Evolutionary conservation across 352 stramenopile species (phyloP), one percentile per base, ranked within the genome.

Genomic region (Globisporangium rhizosaccharum): DNA sequence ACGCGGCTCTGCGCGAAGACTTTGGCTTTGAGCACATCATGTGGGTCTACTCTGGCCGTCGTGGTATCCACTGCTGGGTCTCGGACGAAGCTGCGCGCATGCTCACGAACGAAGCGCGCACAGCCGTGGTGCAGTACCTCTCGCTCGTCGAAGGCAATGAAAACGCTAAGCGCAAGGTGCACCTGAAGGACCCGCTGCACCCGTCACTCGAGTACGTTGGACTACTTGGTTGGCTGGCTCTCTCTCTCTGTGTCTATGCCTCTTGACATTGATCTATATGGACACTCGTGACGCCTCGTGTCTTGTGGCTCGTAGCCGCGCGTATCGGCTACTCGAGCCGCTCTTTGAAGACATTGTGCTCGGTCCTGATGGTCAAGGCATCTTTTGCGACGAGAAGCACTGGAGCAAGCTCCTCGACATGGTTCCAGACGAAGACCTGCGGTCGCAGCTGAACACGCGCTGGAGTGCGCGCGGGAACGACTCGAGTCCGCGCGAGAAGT

Each of bases 51-150:
- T 99, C 93, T 14, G 97, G 97, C 61, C 89, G 97, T 63, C 94
- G 97, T 88, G 97, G 97, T 74, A 97, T 99, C 69, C 97, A 99
- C 93, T 99, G 96, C 79, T 99, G 97, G 97, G 96, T 99, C 51
- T 98, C 93, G 64, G 97, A 99, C 66, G 86, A 97, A 50, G 59
- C 65, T 7, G 97, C 97, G 11, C 87, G 97, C 23, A 72, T 73
- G 53, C 82, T 99, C 11, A 91, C 92, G 20, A 98, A 99, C 75
- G 96, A 99, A 41, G 96, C 88, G n/a, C 85, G 97, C 53, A 92
- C 88, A 30, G 96, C 97, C 0, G 88, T 99, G 3, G 96, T 98
- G 10, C 85, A 97, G 51, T 99, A 99, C 73, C 88, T 99, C 63
- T 94, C 93, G 59, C 86, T 99, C 30, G 88, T 97, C 23, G 85